Evolutionary conservation across 2,329 filamentous ascomycete genomes (phyloP).

Genomic region (Cyphellophora europaea): DNA sequence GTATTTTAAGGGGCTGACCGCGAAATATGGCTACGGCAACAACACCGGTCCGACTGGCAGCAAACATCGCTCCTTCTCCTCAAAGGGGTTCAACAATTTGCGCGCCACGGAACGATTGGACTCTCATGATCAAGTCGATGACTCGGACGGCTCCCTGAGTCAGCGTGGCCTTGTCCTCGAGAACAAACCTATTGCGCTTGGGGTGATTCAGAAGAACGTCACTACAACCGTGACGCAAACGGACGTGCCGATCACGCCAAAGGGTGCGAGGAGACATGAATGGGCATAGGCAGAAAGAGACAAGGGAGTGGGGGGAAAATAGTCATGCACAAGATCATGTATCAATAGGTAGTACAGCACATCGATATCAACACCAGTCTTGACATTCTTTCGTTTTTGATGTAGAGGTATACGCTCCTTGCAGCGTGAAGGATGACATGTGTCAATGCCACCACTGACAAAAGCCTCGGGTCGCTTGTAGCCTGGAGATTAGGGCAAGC

Average conservation of each 20-base stretch:
- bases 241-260: neutral
- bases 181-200: neutral
- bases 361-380: too few species aligned
- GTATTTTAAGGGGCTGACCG: slow-evolving; percentile 1
- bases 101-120: neutral
- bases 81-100: neutral
- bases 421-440: too few species aligned
- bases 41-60: neutral
- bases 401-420: too few species aligned
- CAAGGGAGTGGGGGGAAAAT: too few species aligned
- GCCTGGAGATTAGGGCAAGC: too few species aligned
- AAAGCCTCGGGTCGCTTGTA: too few species aligned
- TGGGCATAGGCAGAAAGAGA: too few species aligned
- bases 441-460: too few species aligned
- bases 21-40: slow-evolving; percentile 1
- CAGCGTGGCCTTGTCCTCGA: slow-evolving; percentile 1
- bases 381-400: too few species aligned
- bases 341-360: too few species aligned
- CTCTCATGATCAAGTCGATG: neutral
- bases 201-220: slow-evolving; percentile 1
- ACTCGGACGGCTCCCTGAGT: neutral
- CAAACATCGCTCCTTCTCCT: neutral
- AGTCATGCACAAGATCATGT: too few species aligned
- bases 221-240: slow-evolving; percentile 1
- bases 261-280: too few species aligned